These are phyloP conservation scores for Tinospora cordifolia DNA, from an alignment of 164 flowering plant genomes.

Conservation along the genomic window DNA sequence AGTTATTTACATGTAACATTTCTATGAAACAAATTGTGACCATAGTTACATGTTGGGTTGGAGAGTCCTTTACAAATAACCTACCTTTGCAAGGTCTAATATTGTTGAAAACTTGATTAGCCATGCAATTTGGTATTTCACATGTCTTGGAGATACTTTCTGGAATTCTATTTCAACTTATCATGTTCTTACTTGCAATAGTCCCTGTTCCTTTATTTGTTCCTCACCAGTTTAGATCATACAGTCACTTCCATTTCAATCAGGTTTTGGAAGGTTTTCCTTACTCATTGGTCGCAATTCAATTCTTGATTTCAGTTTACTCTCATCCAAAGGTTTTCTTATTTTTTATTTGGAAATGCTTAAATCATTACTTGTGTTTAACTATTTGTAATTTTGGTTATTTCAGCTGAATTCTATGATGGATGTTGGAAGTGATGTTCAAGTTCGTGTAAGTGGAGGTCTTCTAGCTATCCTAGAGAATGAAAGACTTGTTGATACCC, in stretches of 20 bases:
- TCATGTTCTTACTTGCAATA: no score
- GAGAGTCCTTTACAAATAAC: background rate
- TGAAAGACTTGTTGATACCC: slow-evolving; percentile 84
- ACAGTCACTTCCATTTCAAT: background rate
- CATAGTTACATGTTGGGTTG: background rate
- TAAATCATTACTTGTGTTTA: background rate
- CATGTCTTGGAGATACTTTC: background rate
- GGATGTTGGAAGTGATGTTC: slow-evolving; percentile 83
- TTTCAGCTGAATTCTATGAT: slow-evolving; percentile 86
- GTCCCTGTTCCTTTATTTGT: background rate
- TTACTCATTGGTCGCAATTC: background rate
- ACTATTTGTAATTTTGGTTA: slow-evolving; percentile 8
- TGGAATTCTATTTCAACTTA: no score
- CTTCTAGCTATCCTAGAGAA: slow-evolving; percentile 91
- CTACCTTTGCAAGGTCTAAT: background rate
- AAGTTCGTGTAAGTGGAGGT: slow-evolving; percentile 96
- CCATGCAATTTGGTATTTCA: background rate
- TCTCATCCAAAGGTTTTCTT: background rate
- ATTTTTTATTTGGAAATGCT: background rate
- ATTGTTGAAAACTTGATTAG: background rate
- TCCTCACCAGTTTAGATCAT: background rate
- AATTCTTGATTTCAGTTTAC: background rate
- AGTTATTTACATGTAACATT: slow-evolving; percentile 22
- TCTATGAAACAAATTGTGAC: background rate
- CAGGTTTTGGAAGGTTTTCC: background rate